Evolutionary conservation across 2,329 filamentous ascomycete genomes (phyloP).

Genomic region (Pseudogymnoascus sp.): DNA sequence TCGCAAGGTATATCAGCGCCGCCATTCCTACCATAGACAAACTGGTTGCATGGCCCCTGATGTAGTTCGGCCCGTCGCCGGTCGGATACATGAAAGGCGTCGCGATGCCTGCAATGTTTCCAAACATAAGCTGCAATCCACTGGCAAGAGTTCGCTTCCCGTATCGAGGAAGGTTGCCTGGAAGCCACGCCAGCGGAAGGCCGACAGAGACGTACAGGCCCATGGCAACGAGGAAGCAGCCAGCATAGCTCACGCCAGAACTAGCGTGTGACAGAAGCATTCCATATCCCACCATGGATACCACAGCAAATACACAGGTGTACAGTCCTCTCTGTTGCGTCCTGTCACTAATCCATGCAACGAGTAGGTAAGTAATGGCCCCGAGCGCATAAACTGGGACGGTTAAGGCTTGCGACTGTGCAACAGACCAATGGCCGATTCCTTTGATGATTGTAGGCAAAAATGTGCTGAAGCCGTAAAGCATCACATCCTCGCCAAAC

Average conservation of each 20-base stretch:
- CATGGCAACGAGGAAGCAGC: conserved; percentile 53
- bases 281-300: conserved; percentile 51
- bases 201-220: conserved; percentile 44
- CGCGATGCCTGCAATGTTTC: conserved; percentile 54
- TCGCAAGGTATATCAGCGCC: conserved; percentile 24
- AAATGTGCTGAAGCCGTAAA: conserved; percentile 63
- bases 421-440: conserved; percentile 48
- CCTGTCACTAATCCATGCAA: conserved; percentile 51
- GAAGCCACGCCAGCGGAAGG: conserved; percentile 31
- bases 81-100: conserved; percentile 48
- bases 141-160: conserved; percentile 54
- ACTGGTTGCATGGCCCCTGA: conserved; percentile 45
- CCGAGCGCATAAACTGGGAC: conserved; percentile 62
- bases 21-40: conserved; percentile 40
- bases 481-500: conserved; percentile 57
- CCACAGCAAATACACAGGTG: conserved; percentile 41
- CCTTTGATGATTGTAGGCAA: conserved; percentile 61
- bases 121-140: conserved; percentile 52
- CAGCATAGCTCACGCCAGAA: conserved; percentile 51
- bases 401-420: conserved; percentile 58
- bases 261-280: conserved; percentile 46
- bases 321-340: conserved; percentile 51
- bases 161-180: conserved; percentile 52
- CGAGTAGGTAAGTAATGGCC: conserved; percentile 51
- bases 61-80: conserved; percentile 38